These are phyloP conservation scores for Camellia granthamiana DNA, from an alignment of 148 eudicot species.

Conservation along the genomic window DNA sequence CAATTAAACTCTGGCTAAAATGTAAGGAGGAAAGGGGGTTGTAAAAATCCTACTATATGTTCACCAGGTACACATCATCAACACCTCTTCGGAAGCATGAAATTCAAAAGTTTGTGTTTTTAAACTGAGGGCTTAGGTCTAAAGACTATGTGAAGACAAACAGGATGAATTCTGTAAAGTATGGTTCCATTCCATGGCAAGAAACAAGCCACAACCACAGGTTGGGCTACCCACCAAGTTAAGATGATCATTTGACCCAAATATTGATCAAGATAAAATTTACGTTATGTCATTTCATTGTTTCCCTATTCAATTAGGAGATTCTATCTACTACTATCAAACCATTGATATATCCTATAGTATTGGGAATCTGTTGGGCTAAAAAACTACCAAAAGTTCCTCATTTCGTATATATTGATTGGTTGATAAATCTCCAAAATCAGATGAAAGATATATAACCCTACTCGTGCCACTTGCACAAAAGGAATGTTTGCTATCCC, in stretches of 20 bases:
- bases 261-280: conserved; percentile 4
- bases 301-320: neutral
- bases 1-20: neutral
- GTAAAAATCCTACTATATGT: neutral
- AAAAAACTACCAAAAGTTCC: neutral
- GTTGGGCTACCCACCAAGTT: neutral
- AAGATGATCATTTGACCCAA: neutral
- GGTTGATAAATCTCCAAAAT: neutral
- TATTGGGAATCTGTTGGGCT: neutral
- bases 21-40: neutral
- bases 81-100: neutral
- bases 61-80: neutral
- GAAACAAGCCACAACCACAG: neutral
- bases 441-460: neutral
- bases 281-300: neutral
- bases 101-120: neutral
- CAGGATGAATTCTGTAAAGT: neutral
- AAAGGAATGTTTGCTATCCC: neutral
- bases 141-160: too few species aligned
- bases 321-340: neutral
- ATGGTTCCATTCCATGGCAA: neutral
- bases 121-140: too few species aligned
- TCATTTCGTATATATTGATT: neutral
- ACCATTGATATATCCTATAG: neutral
- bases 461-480: neutral